Base-by-base conservation (phyloP, 2,329 filamentous ascomycete genomes). In the Aureobasidium sp. region DNA sequence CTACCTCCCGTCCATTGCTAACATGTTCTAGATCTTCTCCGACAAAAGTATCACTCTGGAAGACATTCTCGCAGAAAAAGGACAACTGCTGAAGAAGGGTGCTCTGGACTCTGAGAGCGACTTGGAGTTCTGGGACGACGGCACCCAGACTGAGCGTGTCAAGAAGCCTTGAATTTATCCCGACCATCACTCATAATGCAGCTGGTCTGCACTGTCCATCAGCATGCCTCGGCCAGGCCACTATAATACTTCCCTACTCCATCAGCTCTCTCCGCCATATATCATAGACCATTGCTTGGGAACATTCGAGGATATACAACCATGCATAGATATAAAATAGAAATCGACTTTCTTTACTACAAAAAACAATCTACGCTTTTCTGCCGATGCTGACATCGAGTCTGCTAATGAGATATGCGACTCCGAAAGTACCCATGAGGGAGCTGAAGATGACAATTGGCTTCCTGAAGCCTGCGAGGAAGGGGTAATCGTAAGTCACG, bases 81-180 rank as follows among this genome's bases (percentile, higher is more conserved):
- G 92, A 5, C 82, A 86, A 65, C 75, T 89, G 1, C 82, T 93
- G 63, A 89, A 87, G 78, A 84, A 84, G 64, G 88, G 90, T 21
- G 84, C 82, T 32, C 71, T 92, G 36, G 85, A 88, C 57, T 83
- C 86, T 66, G 86, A 92, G 66, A 91, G 90, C n/a, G 89, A 96
- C 71, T 77, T 97, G 52, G 93, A 97, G 73, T 94, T 97, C 67
- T 96, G 91, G 88, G 87, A 89, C 34, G 90, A 96, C 66, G 85
- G 61, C 6, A 63, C 57, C 3, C 61, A 63, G 48, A 59, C 53
- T 10, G 53, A 59, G 13, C 44, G 48, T 13, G 42, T 36, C 7
- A 58, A 53, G 54, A 52, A 55, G 41, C 59, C 48, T 49, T 50
- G 27, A 49, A 6, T 30, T 27, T 6, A 15, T 29, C 0, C 36